phyloP scores from a whole-genome alignment of 2,329 filamentous ascomycete genomes.

The Verticillium klebahnii region DNA sequence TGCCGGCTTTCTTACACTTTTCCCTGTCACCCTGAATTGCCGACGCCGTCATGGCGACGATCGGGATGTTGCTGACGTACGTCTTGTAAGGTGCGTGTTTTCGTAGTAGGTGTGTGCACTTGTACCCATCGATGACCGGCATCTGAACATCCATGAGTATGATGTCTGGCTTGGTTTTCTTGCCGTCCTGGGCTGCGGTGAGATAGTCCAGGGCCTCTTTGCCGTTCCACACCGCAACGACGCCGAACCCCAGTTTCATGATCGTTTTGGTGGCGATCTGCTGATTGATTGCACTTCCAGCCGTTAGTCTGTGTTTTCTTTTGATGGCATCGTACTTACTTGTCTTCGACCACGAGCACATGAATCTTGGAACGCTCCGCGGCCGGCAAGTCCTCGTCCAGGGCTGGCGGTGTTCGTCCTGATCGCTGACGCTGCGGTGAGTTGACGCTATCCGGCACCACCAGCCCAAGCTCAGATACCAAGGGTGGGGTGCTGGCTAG shows the following conservation, averaged over 20 bases:
- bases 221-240: conserved; percentile 71
- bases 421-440: conserved; percentile 24
- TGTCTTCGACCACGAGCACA: conserved; percentile 78
- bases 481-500: conserved; percentile 36
- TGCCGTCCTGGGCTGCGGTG: conserved; percentile 43
- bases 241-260: conserved; percentile 66
- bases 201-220: conserved; percentile 75
- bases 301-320: not conserved
- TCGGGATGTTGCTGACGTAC: conserved; percentile 59
- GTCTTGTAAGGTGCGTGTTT: conserved; percentile 61
- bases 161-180: conserved; percentile 60
- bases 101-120: conserved; percentile 68
- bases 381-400: conserved; percentile 44
- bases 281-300: conserved; percentile 57
- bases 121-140: conserved; percentile 74
- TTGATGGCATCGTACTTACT: conserved; percentile 42
- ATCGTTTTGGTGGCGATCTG: conserved; percentile 75
- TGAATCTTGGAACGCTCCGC: conserved; percentile 59
- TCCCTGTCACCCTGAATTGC: conserved; percentile 74
- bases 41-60: conserved; percentile 78
- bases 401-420: conserved; percentile 27
- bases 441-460: conserved; percentile 17
- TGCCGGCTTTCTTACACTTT: conserved; percentile 68
- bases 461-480: conserved; percentile 8
- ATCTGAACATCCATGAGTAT: conserved; percentile 78